Evolutionary conservation across 2,329 filamentous ascomycete genomes (phyloP).

Genomic region (Ceratocystis cacaofunesta): DNA sequence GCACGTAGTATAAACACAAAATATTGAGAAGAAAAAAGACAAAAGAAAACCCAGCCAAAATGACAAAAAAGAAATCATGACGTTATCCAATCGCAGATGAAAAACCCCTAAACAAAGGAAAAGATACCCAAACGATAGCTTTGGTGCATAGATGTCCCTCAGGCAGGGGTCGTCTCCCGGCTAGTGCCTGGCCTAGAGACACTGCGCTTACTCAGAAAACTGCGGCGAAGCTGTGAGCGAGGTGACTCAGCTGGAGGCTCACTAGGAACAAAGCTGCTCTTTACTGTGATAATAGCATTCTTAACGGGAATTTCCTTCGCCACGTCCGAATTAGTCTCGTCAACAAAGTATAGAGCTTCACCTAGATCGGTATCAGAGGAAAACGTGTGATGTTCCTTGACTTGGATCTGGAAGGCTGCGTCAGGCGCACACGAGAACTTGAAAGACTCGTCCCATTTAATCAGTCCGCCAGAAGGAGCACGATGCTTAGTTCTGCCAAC

Average conservation of each 20-base stretch:
- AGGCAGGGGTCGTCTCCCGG: constrained; percentile 30
- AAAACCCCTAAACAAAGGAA: not conserved
- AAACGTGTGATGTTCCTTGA: constrained; percentile 74
- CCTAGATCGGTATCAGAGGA: constrained; percentile 72
- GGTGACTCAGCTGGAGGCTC: constrained; percentile 31
- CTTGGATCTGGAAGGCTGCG: constrained; percentile 70
- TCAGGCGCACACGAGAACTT: constrained; percentile 66
- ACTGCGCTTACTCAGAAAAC: constrained; percentile 39
- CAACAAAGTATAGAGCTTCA: constrained; percentile 80
- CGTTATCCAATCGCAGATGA: not conserved
- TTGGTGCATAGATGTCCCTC: not conserved
- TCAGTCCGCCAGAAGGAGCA: constrained; percentile 52
- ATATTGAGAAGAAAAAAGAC: not conserved
- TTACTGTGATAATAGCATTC: constrained; percentile 53
- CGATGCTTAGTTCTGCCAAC: constrained; percentile 86
- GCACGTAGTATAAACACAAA: not conserved
- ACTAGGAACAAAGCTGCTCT: constrained; percentile 50
- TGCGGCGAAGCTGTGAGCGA: constrained; percentile 33
- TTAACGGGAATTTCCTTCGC: constrained; percentile 67
- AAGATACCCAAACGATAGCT: not conserved
- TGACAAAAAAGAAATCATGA: not conserved
- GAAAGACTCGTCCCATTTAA: constrained; percentile 65
- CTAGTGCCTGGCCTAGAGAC: constrained; percentile 22
- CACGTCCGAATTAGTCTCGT: constrained; percentile 52
- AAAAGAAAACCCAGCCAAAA: not conserved